Percentiles rank a stretch among this genome's conserved stretches.
These are phyloP conservation scores for Monosporozyma servazzii DNA, from an alignment of 805 yeast species.

Conservation along the genomic window DNA sequence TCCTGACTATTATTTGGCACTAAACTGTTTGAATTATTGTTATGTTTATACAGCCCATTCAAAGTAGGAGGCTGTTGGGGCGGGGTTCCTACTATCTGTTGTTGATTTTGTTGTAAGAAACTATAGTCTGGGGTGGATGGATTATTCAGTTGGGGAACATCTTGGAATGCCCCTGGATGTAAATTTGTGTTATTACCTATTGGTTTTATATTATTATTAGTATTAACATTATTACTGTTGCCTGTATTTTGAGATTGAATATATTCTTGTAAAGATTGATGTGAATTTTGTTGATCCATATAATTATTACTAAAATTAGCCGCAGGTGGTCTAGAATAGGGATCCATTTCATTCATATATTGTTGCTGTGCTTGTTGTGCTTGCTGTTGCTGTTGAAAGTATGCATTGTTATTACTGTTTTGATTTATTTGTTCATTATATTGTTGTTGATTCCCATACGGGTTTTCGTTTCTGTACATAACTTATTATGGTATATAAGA, in stretches of 20 bases:
- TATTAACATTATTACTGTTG: neutral
- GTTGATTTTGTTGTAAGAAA: slow-evolving; percentile 2
- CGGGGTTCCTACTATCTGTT: neutral
- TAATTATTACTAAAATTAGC: slow-evolving; percentile 31
- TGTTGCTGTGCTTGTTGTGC: slow-evolving; percentile 2
- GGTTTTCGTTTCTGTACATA: slow-evolving; percentile 1
- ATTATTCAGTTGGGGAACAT: slow-evolving; percentile 23
- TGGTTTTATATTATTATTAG: neutral
- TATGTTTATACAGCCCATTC: slow-evolving; percentile 21
- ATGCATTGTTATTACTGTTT: neutral
- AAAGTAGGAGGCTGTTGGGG: slow-evolving; percentile 19
- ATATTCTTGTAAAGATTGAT: slow-evolving; percentile 30
- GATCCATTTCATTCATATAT: slow-evolving; percentile 7
- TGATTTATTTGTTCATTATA: slow-evolving; percentile 1
- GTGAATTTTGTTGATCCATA: slow-evolving; percentile 32
- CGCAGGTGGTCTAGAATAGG: slow-evolving; percentile 26
- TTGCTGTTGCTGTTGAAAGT: neutral
- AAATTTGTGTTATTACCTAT: slow-evolving; percentile 7
- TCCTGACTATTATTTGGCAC: slow-evolving; percentile 9
- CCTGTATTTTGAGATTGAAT: slow-evolving; percentile 9
- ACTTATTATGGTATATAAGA: neutral
- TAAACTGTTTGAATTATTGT: slow-evolving; percentile 23
- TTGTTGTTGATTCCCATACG: slow-evolving; percentile 1
- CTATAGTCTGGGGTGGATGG: slow-evolving; percentile 25
- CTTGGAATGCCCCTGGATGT: slow-evolving; percentile 18